phyloP scores from a whole-genome alignment of 2,329 filamentous ascomycete genomes.

The Phialemoniopsis sp. region DNA sequence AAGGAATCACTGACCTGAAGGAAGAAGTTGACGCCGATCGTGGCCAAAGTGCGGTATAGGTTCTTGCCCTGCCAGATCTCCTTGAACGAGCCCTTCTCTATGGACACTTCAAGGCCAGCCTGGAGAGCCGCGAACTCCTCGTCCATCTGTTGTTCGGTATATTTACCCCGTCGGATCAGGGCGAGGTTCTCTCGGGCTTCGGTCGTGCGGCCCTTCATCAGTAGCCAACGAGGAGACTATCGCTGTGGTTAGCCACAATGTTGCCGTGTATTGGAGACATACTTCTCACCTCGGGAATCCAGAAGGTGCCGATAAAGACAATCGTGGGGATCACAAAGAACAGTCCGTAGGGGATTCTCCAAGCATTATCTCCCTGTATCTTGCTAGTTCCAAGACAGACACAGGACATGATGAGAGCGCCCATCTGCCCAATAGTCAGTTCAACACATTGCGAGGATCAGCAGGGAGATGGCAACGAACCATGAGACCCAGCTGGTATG shows the following conservation, averaged over 20 bases:
- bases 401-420: conserved; percentile 17
- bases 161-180: conserved; percentile 21
- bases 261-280: too few relatives aligned
- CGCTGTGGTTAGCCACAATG: too few relatives aligned
- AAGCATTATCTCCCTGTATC: conserved; percentile 30
- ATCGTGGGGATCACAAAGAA: conserved; percentile 33
- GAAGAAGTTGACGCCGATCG: conserved; percentile 21
- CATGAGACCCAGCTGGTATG: conserved; percentile 24
- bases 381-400: conserved; percentile 18
- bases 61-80: conserved; percentile 16
- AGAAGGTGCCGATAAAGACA: conserved; percentile 23
- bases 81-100: conserved; percentile 14
- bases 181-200: conserved; percentile 26
- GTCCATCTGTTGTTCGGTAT: conserved; percentile 15
- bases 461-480: conserved; percentile 23
- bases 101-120: conserved; percentile 9
- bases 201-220: conserved; percentile 26
- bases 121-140: conserved; percentile 15
- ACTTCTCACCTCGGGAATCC: conserved; percentile 26
- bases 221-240: conserved; percentile 35
- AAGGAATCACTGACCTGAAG: conserved; percentile 3
- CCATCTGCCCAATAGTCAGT: conserved; percentile 22
- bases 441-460: conserved; percentile 22
- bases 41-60: conserved; percentile 13
- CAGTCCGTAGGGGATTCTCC: conserved; percentile 25